Conservation (phyloP, 2,329 filamentous ascomycete genomes). For the Ophiostoma piceae region DNA sequence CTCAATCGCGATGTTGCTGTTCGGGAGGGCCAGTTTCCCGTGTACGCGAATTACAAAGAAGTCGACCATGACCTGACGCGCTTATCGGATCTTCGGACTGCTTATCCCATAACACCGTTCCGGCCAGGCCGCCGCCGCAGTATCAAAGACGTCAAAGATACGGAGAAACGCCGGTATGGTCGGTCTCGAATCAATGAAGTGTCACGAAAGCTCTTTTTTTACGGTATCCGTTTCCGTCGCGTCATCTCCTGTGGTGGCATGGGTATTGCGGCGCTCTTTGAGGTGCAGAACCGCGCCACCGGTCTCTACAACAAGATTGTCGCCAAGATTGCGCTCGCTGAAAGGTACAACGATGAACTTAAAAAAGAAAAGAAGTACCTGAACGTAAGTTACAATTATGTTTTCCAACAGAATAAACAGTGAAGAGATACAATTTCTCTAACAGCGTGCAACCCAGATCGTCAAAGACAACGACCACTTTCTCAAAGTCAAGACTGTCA, state of each 20-base stretch:
- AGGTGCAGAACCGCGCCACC: slow-evolving; percentile 15
- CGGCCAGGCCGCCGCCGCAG: background rate
- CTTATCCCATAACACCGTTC: background rate
- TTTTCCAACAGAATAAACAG: too few relatives aligned
- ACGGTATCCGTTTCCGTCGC: slow-evolving; percentile 24
- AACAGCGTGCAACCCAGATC: slow-evolving; percentile 8
- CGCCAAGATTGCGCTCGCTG: slow-evolving; percentile 21
- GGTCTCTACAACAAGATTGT: slow-evolving; percentile 24
- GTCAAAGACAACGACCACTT: slow-evolving; percentile 21
- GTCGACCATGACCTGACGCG: too few relatives aligned
- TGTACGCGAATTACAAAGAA: background rate
- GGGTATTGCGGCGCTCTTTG: slow-evolving; percentile 26
- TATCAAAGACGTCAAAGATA: background rate
- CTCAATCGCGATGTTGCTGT: background rate
- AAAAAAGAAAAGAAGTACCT: slow-evolving; percentile 13
- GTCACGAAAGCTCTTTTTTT: slow-evolving; percentile 3
- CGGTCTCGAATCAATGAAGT: slow-evolving; percentile 10
- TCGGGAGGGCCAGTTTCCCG: background rate
- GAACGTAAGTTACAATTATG: slow-evolving; percentile 1
- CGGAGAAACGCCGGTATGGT: background rate
- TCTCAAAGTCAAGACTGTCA: slow-evolving; percentile 14
- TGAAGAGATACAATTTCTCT: background rate
- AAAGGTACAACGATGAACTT: background rate
- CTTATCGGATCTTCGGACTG: too few relatives aligned
- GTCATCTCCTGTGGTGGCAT: slow-evolving; percentile 24